These are phyloP conservation scores for Phytophthora nicotianae DNA, from an alignment of 352 stramenopile genomes.

Conservation along the genomic window DNA sequence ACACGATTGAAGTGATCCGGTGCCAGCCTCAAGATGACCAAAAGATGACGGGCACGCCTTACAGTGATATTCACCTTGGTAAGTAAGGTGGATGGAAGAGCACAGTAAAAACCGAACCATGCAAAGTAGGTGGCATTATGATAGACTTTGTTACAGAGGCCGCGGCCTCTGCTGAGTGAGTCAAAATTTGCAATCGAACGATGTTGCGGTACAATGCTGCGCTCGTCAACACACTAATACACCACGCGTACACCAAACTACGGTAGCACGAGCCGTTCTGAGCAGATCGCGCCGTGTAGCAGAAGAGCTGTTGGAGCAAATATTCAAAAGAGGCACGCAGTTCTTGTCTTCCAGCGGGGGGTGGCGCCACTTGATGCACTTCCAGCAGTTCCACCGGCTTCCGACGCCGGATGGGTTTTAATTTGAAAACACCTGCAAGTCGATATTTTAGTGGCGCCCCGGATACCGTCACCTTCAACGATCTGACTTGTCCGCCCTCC, in stretches of 20 bases:
- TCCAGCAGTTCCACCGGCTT: neutral
- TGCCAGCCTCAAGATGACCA: slow-evolving; percentile 2
- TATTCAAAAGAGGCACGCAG: slow-evolving; percentile 2
- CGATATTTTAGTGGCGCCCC: neutral
- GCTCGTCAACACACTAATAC: slow-evolving; percentile 17
- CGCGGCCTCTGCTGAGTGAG: neutral
- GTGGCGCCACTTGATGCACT: slow-evolving; percentile 11
- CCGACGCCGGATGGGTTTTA: too few relatives aligned
- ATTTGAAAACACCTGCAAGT: too few relatives aligned
- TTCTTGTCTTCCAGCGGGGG: slow-evolving; percentile 2
- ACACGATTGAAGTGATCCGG: neutral
- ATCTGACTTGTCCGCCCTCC: slow-evolving; percentile 6
- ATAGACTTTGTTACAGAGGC: neutral
- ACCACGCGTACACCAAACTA: too few relatives aligned
- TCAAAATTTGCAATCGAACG: slow-evolving; percentile 11
- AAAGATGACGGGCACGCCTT: slow-evolving; percentile 1
- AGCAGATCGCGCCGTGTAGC: neutral
- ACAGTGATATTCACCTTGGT: neutral
- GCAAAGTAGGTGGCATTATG: neutral
- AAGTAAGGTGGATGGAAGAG: neutral
- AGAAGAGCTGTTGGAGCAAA: slow-evolving; percentile 5
- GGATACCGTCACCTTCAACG: slow-evolving; percentile 15
- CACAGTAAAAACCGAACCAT: neutral
- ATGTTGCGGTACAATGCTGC: slow-evolving; percentile 14
- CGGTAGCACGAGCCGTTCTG: too few relatives aligned